phyloP scores from a whole-genome alignment of 2,329 filamentous ascomycete species.

The Teratosphaeria nubilosa region DNA sequence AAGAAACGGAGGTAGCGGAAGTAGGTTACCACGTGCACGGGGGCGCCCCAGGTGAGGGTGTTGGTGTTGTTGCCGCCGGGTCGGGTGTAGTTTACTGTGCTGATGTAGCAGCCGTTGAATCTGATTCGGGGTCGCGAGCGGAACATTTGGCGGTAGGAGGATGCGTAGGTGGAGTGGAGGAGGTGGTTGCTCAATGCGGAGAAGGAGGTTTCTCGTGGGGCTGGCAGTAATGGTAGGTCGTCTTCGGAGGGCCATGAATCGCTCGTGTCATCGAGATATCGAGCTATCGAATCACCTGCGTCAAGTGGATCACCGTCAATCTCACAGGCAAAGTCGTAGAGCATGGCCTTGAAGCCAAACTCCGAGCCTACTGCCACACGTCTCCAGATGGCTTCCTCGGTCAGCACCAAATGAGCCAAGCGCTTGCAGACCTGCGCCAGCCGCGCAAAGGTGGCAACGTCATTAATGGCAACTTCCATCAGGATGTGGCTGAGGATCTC shows the following conservation, averaged over 20 bases:
- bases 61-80: slow-evolving; percentile 63
- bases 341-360: slow-evolving; percentile 75
- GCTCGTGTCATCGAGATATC: slow-evolving; percentile 10
- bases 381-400: slow-evolving; percentile 81
- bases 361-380: slow-evolving; percentile 58
- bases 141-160: slow-evolving; percentile 57
- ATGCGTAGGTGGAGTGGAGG: slow-evolving; percentile 19
- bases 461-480: slow-evolving; percentile 57
- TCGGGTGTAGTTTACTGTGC: slow-evolving; percentile 88
- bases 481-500: slow-evolving; percentile 79
- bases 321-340: slow-evolving; percentile 63
- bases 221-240: slow-evolving; percentile 6
- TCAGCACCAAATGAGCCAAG: slow-evolving; percentile 72
- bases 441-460: slow-evolving; percentile 67
- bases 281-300: slow-evolving; percentile 13
- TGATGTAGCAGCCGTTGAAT: slow-evolving; percentile 94
- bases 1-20: slow-evolving; percentile 95
- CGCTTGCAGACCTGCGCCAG: slow-evolving; percentile 76
- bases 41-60: slow-evolving; percentile 65
- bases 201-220: slow-evolving; percentile 14
- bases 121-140: slow-evolving; percentile 73
- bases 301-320: slow-evolving; percentile 38
- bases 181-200: slow-evolving; percentile 17
- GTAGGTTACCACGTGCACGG: slow-evolving; percentile 93
- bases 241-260: slow-evolving; percentile 9